A percentile compares a stretch with the other conserved stretches of the same genome.
Evolutionary conservation across 495 filamentous ascomycete species (phyloP).

Genomic region (Ramalina intermedia): DNA sequence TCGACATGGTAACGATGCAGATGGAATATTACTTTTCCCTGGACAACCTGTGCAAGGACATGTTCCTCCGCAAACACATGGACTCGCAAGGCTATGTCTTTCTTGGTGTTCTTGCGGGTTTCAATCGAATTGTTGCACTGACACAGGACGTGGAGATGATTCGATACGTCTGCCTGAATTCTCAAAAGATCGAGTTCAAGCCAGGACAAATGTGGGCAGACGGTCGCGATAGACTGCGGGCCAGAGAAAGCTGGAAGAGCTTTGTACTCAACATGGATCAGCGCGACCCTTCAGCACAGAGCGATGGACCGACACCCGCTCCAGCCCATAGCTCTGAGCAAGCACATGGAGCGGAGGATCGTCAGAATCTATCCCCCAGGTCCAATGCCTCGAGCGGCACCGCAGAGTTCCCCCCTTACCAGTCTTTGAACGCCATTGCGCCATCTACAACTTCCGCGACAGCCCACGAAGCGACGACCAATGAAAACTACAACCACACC

Average conservation of each 20-base stretch:
- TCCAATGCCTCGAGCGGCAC: background rate
- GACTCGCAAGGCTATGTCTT: conserved; percentile 87
- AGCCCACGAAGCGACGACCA: conserved; percentile 18
- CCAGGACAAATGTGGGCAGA: conserved; percentile 41
- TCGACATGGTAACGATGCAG: conserved; percentile 50
- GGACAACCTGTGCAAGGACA: conserved; percentile 91
- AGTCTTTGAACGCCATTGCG: conserved; percentile 10
- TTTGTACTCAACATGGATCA: conserved; percentile 57
- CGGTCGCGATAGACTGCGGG: conserved; percentile 65
- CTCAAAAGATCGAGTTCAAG: conserved; percentile 54
- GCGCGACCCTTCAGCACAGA: conserved; percentile 45
- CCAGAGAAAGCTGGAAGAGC: conserved; percentile 59
- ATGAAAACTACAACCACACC: conserved; percentile 26
- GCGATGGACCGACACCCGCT: conserved; percentile 35
- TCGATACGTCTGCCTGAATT: conserved; percentile 55
- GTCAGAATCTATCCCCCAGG: conserved; percentile 5
- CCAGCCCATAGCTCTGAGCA: conserved; percentile 3
- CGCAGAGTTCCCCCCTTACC: conserved; percentile 1
- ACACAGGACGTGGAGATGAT: conserved; percentile 60
- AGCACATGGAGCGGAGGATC: conserved; percentile 3
- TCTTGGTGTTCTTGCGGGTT: conserved; percentile 58
- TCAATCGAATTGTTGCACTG: conserved; percentile 69
- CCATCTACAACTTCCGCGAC: conserved; percentile 1
- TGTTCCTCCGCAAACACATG: conserved; percentile 80
- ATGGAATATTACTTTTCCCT: conserved; percentile 95